Base-by-base conservation (phyloP, 2,329 filamentous ascomycete genomes). In the Sclerotinia glacialis region DNA sequence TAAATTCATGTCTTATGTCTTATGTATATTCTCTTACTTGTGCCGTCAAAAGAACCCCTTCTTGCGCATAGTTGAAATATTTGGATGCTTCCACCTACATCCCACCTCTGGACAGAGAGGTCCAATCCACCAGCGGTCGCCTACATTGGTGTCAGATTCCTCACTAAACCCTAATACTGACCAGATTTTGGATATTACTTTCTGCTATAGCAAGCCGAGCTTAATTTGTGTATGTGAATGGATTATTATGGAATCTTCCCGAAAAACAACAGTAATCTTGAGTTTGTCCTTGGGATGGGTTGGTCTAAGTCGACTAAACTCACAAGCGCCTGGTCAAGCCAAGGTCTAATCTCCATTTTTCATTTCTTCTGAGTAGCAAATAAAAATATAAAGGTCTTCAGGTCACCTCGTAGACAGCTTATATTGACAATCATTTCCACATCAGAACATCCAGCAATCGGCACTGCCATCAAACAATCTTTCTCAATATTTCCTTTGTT, bases 391-490 rank as follows among this genome's bases (percentile, higher is more conserved):
- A 55, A 37, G 3, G n/a, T 12, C 53, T 16, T 55, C 53, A 7
- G 16, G 12, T 11, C 21, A 23, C n/a, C 6, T 34, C 8, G 21
- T 37, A 55, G 21, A 40, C 21, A 55, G 23, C 53, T 55, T n/a
- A 40, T 40, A 55, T 55, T 11, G 21, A 55, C 31, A 55, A 40
- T 55, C 34, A 40, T n/a, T 40, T 55, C 53, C 53, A 40, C 53
- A 55, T 55, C 31, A 55, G 34, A 18, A 55, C n/a, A 55, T 40
- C 53, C 53, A 40, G n/a, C 53, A 23, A 55, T 23, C 31, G 21
- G 53, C 53, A 55, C n/a, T 26, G 31, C 53, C 53, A 55, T 23
- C 18, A 54, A 6, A 34, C 53, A 40, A 55, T 55, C 31, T 55
- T 55, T 55, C 6, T 5, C 34, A 23, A 23, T 14, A 21, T 40